Percentiles rank a stretch among this genome's conserved stretches.
Conservation (phyloP, 805 yeast genomes). For the Pichia exigua region DNA sequence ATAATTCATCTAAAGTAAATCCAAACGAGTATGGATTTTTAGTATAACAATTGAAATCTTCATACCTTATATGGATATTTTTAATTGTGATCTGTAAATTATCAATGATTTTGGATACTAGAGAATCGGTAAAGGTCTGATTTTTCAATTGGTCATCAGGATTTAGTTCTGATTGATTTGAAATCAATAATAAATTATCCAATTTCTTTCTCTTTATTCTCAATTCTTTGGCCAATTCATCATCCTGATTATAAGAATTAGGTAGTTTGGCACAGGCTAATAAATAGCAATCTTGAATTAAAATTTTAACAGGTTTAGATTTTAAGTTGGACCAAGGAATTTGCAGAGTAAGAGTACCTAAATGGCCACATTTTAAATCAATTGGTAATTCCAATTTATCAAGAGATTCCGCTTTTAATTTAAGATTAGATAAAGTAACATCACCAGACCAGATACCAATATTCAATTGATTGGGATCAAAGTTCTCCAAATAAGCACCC, state of each 20-base stretch:
- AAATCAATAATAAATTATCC: constrained; percentile 55
- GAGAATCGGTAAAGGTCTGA: constrained; percentile 79
- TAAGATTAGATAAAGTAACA: constrained; percentile 72
- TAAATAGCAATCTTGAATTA: constrained; percentile 78
- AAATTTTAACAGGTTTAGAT: constrained; percentile 82
- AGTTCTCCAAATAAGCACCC: constrained; percentile 82
- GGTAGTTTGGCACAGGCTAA: constrained; percentile 69
- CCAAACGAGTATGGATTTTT: constrained; percentile 78
- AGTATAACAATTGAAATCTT: constrained; percentile 67
- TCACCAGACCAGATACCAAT: constrained; percentile 98
- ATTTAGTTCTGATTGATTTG: constrained; percentile 33
- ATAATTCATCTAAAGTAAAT: constrained; percentile 70
- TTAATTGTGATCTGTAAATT: constrained; percentile 86
- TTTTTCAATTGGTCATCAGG: constrained; percentile 37
- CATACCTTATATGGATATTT: constrained; percentile 88
- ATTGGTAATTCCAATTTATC: constrained; percentile 82
- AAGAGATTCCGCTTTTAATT: constrained; percentile 78
- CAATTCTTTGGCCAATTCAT: constrained; percentile 51
- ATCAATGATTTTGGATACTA: constrained; percentile 85
- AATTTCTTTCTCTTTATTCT: constrained; percentile 60
- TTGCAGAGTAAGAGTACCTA: constrained; percentile 82
- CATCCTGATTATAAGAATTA: constrained; percentile 46
- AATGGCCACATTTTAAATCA: constrained; percentile 79
- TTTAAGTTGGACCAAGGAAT: constrained; percentile 97
- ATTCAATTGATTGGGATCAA: constrained; percentile 89